Base-by-base conservation (phyloP, 208 protist genomes). In the Trypanosoma vivax region DNA sequence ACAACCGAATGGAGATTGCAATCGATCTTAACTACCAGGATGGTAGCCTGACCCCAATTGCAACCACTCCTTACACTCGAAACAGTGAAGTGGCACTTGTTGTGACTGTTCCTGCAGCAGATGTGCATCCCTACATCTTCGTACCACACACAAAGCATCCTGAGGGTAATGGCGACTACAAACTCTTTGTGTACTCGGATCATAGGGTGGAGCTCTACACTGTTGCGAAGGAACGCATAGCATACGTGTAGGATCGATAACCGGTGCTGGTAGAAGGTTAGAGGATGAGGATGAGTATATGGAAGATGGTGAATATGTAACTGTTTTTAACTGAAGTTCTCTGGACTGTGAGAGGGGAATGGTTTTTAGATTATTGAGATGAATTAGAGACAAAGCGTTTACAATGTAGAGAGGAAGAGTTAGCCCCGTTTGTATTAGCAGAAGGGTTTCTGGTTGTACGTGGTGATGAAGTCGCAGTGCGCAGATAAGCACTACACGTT, bases 151-250 rank as follows among this genome's bases (percentile, higher is more conserved):
- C 83, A 23, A 66, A 51, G 19, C 48, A 66, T 3, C 55, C 84
- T 16, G 78, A 92, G 57, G 64, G 85, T 31, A 79, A 94, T 56
- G 79, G 70, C 13, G 82, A 94, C 47, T 96, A 83, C 52, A 90
- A 86, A 59, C 66, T 94, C 9, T 77, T 87, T 45, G 76, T 92
- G 14, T 96, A 87, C 55, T 73, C 83, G 0, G 83, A 94, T 42
- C 39, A 76, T 7, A 59, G 72, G 11, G 62, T 92, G 34, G 78
- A 92, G 18, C 49, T 91, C 9, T 80, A 75, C 34, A 21, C 61
- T 3, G 21, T 87, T 2, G 56, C 69, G 25, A 89, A 88, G 42
- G 50, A 76, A 14, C 71, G 80, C 2, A 56, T 90, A 58, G 50
- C 67, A 3, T 93, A 84, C 50, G 56, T 81, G 16, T 90, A 23